Evolutionary conservation across 2,329 filamentous ascomycete species (phyloP), one percentile per base, ranked within the genome.

Genomic region (Alternaria alternata): DNA sequence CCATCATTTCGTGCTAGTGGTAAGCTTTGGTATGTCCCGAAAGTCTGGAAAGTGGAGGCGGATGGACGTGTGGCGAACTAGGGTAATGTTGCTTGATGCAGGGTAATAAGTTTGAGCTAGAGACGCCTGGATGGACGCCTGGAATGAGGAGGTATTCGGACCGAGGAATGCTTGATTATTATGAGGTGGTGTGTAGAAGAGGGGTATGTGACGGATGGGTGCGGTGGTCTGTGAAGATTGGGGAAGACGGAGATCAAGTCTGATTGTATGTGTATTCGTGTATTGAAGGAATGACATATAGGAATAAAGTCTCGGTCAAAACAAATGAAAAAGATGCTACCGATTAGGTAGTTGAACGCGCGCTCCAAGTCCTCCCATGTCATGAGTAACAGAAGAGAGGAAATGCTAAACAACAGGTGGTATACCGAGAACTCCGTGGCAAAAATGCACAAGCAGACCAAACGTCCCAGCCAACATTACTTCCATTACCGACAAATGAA

Each of bases 391-490:
- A 22, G 28, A 41, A 41, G 49, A 41, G 34, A 30, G 26, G 34
- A 30, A 32, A 51, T 51, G 36, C 36, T 39, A 41, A 41, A 39
- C 36, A 22, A 51, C 49, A 51, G 22, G 36, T 56, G 54, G 54
- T 56, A 56, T 56, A 56, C 36, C 44, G 47, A 38, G 11, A 56
- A 56, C 54, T 49, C 54, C 54, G 22, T 42, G 28, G 38, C 30
- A 16, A 36, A 38, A 32, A 51, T 49, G 46, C 46, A 12, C 20
- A 38, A 36, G 32, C 46, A 22, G 14, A 14, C 32, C 46, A 11
- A 22, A 34, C 30, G 28, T 49, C 20, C 32, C 32, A 49, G 30
- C 46, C 46, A 38, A 34, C 46, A 49, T 49, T 49, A 49, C 46
- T 49, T 49, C 46, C 32, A 24, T 49, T 22, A 38, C 12, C 20